Conservation (phyloP, 2,329 filamentous ascomycete species). For the Neofusicoccum umdonicola region DNA sequence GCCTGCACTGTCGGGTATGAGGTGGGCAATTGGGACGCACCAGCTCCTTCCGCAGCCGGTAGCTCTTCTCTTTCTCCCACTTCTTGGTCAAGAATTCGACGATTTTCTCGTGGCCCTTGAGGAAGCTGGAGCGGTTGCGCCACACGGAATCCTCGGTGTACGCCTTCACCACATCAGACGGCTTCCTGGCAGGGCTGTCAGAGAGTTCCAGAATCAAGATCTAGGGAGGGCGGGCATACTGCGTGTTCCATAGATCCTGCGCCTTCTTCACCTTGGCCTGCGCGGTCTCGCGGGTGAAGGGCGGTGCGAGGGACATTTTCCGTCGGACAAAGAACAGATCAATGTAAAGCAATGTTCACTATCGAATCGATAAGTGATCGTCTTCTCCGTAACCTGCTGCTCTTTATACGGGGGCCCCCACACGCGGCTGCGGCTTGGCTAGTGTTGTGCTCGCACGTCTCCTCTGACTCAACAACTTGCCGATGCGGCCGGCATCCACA, state of each 20-base stretch:
- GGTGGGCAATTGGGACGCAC: not conserved
- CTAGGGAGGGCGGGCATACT: conserved; percentile 43
- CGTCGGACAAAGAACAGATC: not conserved
- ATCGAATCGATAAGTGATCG: too few relatives aligned
- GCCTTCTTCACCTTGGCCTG: conserved; percentile 76
- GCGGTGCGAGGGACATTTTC: conserved; percentile 56
- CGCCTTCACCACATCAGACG: conserved; percentile 62
- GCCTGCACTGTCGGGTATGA: not conserved
- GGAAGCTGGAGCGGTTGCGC: conserved; percentile 72
- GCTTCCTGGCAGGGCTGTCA: conserved; percentile 52
- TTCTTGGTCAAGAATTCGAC: conserved; percentile 67
- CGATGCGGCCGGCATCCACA: not conserved
- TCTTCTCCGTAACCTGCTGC: not conserved
- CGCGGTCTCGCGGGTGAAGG: conserved; percentile 73
- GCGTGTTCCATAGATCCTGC: conserved; percentile 79
- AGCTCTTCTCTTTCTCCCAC: conserved; percentile 70
- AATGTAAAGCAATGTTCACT: not conserved
- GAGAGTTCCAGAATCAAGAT: too few relatives aligned
- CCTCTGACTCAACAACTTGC: conserved; percentile 1
- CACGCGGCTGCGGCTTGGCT: not conserved
- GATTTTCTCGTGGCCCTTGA: conserved; percentile 67
- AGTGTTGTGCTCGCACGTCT: too few relatives aligned
- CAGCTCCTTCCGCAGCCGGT: conserved; percentile 76
- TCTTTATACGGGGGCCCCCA: too few relatives aligned
- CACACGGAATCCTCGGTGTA: conserved; percentile 78